Conservation (phyloP, 2,329 filamentous ascomycete genomes). For the Penicillium brevicompactum region DNA sequence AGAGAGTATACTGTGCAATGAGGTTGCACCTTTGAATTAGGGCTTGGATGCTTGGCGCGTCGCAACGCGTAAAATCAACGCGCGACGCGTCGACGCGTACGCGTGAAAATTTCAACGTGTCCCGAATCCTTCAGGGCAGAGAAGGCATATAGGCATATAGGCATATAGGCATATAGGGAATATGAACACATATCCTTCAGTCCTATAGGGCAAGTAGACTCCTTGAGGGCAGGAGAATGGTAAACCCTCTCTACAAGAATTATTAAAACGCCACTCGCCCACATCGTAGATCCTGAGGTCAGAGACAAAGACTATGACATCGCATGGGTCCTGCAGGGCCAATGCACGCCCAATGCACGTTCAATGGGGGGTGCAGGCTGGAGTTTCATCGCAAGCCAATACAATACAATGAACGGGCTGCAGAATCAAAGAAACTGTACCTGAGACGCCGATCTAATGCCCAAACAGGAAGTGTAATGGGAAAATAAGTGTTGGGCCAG, state of each 20-base stretch:
- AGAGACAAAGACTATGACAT: neutral
- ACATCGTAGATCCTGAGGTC: neutral
- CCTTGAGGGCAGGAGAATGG: constrained; percentile 5
- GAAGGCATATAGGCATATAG: neutral
- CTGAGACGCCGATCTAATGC: neutral
- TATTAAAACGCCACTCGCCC: constrained; percentile 20
- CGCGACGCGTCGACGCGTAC: constrained; percentile 3
- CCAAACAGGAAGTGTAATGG: constrained; percentile 19
- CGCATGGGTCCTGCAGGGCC: neutral
- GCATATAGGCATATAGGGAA: neutral
- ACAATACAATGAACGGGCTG: constrained; percentile 14
- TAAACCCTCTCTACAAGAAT: constrained; percentile 3
- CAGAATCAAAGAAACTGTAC: neutral
- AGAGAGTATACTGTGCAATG: neutral
- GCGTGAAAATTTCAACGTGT: neutral
- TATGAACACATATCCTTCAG: neutral
- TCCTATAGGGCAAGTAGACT: constrained; percentile 13
- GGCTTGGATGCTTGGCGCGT: neutral
- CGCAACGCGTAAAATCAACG: constrained; percentile 1
- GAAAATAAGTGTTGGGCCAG: constrained; percentile 1
- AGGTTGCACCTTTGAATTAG: neutral
- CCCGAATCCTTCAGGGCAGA: neutral
- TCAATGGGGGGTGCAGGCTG: constrained; percentile 8
- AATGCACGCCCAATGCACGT: neutral
- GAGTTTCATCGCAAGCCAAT: neutral